Percentiles rank a stretch among this genome's conserved stretches.
These are phyloP conservation scores for Papiliotrema flavescens DNA, from an alignment of 1,284 basidiomycete genomes.

Conservation along the genomic window DNA sequence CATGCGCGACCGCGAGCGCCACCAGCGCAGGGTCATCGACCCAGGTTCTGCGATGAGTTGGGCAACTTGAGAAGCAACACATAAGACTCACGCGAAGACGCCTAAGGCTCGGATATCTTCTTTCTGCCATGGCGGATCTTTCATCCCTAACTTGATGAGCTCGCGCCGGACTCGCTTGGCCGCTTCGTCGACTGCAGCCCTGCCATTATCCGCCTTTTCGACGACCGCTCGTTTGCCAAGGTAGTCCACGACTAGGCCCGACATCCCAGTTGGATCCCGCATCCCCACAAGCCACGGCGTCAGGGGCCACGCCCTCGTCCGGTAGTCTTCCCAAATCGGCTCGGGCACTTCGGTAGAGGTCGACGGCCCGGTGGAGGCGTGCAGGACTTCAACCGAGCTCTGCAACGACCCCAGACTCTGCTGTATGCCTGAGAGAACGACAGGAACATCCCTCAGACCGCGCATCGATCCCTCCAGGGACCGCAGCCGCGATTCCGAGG, in stretches of 20 bases:
- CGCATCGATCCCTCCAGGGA: constrained; percentile 21
- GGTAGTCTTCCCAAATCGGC: constrained; percentile 34
- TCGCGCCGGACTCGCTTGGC: constrained; percentile 23
- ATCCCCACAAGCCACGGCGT: constrained; percentile 45
- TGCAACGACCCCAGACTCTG: constrained; percentile 13
- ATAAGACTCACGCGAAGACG: constrained; percentile 36
- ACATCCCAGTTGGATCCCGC: constrained; percentile 31
- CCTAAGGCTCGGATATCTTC: constrained; percentile 43
- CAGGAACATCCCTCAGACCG: constrained; percentile 16
- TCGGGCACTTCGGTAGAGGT: constrained; percentile 22
- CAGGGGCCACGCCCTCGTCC: constrained; percentile 40
- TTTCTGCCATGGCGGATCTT: constrained; percentile 29
- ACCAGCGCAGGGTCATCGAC: constrained; percentile 36
- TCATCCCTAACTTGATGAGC: constrained; percentile 26
- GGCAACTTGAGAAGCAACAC: neutral
- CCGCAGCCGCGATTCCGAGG: constrained; percentile 10
- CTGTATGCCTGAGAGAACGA: constrained; percentile 13
- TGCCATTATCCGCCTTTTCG: constrained; percentile 23
- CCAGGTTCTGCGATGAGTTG: constrained; percentile 33
- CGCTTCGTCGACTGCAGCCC: constrained; percentile 24
- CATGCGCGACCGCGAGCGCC: constrained; percentile 36
- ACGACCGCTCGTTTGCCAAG: constrained; percentile 32
- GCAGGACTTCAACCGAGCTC: constrained; percentile 8
- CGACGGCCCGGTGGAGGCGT: neutral
- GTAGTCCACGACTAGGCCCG: constrained; percentile 30